phyloP scores from a whole-genome alignment of 768 basidiomycete genomes.

The Agaricus subrufescens region DNA sequence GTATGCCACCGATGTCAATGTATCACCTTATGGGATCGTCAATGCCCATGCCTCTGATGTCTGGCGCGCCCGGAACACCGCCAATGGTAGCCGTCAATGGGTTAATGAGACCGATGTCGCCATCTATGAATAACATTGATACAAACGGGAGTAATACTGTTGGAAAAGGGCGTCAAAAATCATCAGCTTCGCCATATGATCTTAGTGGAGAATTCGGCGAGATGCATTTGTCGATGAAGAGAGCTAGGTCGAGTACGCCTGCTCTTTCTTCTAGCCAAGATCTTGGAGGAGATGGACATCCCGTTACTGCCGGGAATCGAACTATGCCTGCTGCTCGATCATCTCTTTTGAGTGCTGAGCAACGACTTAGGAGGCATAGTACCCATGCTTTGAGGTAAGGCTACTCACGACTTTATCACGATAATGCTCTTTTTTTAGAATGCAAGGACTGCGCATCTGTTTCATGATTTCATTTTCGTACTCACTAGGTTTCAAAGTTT shows the following conservation, averaged over 20 bases:
- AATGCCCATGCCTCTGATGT: conserved; percentile 8
- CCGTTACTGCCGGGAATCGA: neutral
- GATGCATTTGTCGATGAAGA: conserved; percentile 22
- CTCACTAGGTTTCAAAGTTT: neutral
- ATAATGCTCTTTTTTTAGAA: too few relatives aligned
- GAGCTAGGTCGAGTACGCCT: conserved; percentile 6
- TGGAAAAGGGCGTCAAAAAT: conserved; percentile 8
- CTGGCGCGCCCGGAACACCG: conserved; percentile 2
- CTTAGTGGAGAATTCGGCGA: conserved; percentile 36
- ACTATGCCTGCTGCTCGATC: neutral
- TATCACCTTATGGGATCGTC: conserved; percentile 5
- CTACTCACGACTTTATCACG: neutral
- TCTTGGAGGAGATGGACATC: neutral
- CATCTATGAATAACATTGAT: neutral
- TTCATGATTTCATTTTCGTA: neutral
- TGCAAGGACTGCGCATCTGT: neutral
- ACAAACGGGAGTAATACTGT: neutral
- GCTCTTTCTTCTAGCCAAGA: neutral
- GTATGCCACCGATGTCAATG: conserved; percentile 13
- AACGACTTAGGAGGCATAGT: neutral
- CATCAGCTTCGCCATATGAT: conserved; percentile 25
- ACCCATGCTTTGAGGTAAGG: neutral
- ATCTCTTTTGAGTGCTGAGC: neutral
- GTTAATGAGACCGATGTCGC: neutral
- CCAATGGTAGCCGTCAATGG: conserved; percentile 5